Evolutionary conservation across 225 moss, liverwort and hornwort genomes (phyloP).

Genomic region (Thuidium tamariscinum): DNA sequence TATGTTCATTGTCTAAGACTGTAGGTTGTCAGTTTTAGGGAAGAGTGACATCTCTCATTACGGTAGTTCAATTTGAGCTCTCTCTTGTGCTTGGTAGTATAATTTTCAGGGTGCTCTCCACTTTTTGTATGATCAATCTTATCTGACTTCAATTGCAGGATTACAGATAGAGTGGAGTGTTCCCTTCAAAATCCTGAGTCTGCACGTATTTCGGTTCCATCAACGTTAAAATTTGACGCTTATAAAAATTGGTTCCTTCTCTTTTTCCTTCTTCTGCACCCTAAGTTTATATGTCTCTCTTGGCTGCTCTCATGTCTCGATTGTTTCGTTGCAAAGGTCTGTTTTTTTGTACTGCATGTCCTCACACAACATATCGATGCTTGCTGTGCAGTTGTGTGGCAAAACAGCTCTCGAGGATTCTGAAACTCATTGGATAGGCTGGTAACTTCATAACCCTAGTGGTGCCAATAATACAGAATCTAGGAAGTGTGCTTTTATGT

Average conservation of each 20-base stretch:
- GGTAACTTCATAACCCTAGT: slow-evolving; percentile 25
- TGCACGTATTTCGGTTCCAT: slow-evolving; percentile 75
- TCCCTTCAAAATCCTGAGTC: slow-evolving; percentile 72
- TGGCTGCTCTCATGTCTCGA: background rate
- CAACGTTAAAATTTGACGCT: slow-evolving; percentile 47
- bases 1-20: background rate
- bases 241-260: slow-evolving; percentile 41
- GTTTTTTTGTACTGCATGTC: background rate
- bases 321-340: background rate
- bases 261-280: background rate
- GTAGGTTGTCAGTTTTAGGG: background rate
- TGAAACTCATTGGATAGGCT: slow-evolving; percentile 84
- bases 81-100: background rate
- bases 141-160: background rate
- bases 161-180: slow-evolving; percentile 64
- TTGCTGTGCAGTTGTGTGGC: slow-evolving; percentile 73
- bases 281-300: background rate
- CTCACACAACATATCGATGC: background rate
- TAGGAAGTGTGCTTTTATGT: background rate
- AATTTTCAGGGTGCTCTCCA: background rate
- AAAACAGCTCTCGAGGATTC: slow-evolving; percentile 62
- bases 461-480: background rate
- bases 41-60: background rate
- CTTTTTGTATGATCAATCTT: background rate
- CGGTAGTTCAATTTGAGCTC: background rate